Evolutionary conservation across 2,329 filamentous ascomycete genomes (phyloP), one percentile per base, ranked within the genome.

Genomic region (Dothideomycetes sp.): DNA sequence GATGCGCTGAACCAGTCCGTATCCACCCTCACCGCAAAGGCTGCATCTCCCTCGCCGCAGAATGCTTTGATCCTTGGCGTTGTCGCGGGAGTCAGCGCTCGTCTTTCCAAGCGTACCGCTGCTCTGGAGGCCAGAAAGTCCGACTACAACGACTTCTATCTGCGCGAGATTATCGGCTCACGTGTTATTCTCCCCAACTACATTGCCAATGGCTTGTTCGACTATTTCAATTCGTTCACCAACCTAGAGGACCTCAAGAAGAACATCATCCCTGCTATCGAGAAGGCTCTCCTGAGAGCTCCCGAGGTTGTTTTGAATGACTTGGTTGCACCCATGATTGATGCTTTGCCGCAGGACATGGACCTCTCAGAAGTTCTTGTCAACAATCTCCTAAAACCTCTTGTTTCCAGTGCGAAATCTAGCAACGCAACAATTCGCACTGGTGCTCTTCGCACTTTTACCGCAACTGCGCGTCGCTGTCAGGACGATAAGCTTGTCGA

Each of bases 371-470:
- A 78, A 25, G 65, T 83, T 4, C 69, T 96, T 13, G 71, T 74
- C 38, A 69, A 71, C 18, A 83, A 82, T 46, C 70, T 98, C 24
- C 62, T 93, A 25, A 96, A 94, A 60, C 85, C 87, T 5, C 67
- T 98, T 10, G 64, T 96, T n/a, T 80, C 86, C 28, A 94, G 87
- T 56, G 71, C 88, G 60, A 95, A 94, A 61, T 96, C 91, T 1
- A 88, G 83, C 54, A 96, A 94, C 58, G 67, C 76, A 11, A 63
- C 64, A 2, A 85, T 95, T 47, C 80, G 89, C 42, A 74, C 74
- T 47, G 87, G 86, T 17, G 83, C 84, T 7, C 64, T 88, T 16
- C 70, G 73, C 27, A 82, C 82, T 6, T 94, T 96, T 58, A 71
- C 73, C 48, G 73, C 74, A 8, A 68, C 88, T n/a, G 74, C 84